These are phyloP conservation scores for Ascosphaera acerosa DNA, from an alignment of 2,329 filamentous ascomycete genomes.

Conservation along the genomic window DNA sequence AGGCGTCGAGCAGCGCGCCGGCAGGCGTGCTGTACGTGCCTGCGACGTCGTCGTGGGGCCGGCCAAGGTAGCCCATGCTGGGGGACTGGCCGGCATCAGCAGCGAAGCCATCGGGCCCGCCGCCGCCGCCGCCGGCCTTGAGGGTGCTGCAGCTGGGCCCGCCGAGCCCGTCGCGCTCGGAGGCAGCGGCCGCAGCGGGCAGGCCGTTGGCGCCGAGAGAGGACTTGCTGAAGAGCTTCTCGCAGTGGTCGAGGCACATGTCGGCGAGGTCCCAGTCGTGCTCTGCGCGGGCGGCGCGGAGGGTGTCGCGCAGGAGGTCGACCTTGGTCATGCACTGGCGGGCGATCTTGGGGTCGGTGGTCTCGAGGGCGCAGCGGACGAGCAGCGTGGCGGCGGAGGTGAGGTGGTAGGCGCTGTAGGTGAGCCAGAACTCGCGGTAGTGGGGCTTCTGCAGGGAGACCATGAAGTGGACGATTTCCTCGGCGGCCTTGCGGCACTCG, in stretches of 20 bases:
- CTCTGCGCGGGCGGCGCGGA: conserved; percentile 23
- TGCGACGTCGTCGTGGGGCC: background rate
- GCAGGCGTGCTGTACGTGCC: background rate
- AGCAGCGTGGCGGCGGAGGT: conserved; percentile 29
- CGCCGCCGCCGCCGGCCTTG: conserved; percentile 2
- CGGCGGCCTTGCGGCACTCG: conserved; percentile 19
- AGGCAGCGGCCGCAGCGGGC: conserved; percentile 8
- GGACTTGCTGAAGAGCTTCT: conserved; percentile 19
- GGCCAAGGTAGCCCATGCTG: conserved; percentile 6
- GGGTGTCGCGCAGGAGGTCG: conserved; percentile 22
- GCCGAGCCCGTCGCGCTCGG: conserved; percentile 1
- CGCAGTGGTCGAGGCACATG: conserved; percentile 27
- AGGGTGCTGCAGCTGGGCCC: conserved; percentile 1
- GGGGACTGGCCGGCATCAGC: conserved; percentile 4
- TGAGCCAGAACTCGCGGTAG: conserved; percentile 28
- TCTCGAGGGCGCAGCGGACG: conserved; percentile 26
- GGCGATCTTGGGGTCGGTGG: conserved; percentile 21
- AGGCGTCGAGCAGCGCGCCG: conserved; percentile 7
- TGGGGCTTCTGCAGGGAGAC: conserved; percentile 21
- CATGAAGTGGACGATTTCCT: conserved; percentile 25
- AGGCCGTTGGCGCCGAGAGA: no score
- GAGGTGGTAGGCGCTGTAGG: conserved; percentile 26
- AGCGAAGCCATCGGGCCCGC: conserved; percentile 2
- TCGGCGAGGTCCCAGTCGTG: conserved; percentile 31
- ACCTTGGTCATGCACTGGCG: conserved; percentile 23